These are phyloP conservation scores for Aspergillus fischeri DNA, from an alignment of 2,329 filamentous ascomycete species.

Conservation along the genomic window DNA sequence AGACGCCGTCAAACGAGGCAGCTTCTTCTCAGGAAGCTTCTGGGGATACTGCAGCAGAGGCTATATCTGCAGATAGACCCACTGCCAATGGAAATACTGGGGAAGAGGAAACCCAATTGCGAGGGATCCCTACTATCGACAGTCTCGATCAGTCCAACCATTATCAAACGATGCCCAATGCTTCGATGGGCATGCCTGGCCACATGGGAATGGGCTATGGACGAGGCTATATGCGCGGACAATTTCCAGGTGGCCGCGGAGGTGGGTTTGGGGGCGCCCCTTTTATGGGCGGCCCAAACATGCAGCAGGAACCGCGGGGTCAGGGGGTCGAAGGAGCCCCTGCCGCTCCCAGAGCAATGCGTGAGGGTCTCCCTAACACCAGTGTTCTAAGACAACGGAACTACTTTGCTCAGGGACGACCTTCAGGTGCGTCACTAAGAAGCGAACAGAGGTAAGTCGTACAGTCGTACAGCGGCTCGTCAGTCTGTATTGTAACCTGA, in stretches of 20 bases:
- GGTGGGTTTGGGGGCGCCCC: conserved; percentile 27
- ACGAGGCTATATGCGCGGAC: conserved; percentile 44
- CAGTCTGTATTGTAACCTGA: conserved; percentile 6
- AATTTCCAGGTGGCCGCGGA: conserved; percentile 40
- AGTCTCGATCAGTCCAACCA: conserved; percentile 25
- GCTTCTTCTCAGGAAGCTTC: conserved; percentile 8
- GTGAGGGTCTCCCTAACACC: conserved; percentile 79
- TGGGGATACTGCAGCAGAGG: conserved; percentile 11
- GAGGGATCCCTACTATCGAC: conserved; percentile 30
- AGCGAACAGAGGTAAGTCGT: conserved; percentile 28
- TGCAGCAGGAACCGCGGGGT: conserved; percentile 40
- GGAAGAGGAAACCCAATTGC: conserved; percentile 20
- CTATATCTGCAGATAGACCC: conserved; percentile 7
- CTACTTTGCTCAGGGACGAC: conserved; percentile 35
- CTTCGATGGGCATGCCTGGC: conserved; percentile 24
- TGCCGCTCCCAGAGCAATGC: conserved; percentile 91
- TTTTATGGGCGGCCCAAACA: conserved; percentile 24
- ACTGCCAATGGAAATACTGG: conserved; percentile 11
- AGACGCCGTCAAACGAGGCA: conserved; percentile 18
- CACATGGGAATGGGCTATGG: conserved; percentile 31
- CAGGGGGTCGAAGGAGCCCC: conserved; percentile 69
- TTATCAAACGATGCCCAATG: conserved; percentile 25
- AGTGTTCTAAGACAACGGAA: conserved; percentile 64
- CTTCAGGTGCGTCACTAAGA: conserved; percentile 16
- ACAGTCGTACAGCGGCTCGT: conserved; percentile 1